phyloP scores from a whole-genome alignment of 2,329 filamentous ascomycete genomes.

The Geosmithia flava region DNA sequence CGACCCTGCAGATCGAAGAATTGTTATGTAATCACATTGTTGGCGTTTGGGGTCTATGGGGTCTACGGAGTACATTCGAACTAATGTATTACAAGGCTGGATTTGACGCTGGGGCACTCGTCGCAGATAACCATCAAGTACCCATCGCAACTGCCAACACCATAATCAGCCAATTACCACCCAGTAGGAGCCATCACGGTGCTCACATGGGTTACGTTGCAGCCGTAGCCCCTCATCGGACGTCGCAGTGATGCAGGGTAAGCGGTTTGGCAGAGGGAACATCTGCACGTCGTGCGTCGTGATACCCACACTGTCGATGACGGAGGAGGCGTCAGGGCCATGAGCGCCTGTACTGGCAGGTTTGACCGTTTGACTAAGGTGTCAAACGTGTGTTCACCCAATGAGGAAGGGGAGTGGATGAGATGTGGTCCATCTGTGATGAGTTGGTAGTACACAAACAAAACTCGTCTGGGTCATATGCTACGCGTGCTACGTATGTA shows the following conservation, averaged over 20 bases:
- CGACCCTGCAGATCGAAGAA: too few relatives aligned
- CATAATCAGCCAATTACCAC: too few relatives aligned
- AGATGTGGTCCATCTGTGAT: too few relatives aligned
- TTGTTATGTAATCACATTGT: too few relatives aligned
- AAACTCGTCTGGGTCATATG: background rate
- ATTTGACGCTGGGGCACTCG: too few relatives aligned
- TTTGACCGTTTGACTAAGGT: background rate
- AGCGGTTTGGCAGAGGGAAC: background rate
- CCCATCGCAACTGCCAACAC: too few relatives aligned
- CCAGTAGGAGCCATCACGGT: background rate
- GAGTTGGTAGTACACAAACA: background rate
- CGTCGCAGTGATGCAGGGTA: background rate
- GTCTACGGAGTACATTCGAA: too few relatives aligned
- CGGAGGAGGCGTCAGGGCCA: background rate
- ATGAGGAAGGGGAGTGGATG: background rate
- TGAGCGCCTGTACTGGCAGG: background rate
- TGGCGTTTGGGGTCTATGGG: too few relatives aligned
- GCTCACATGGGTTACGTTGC: background rate
- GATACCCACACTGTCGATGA: background rate
- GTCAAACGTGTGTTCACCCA: background rate
- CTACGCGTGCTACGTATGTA: background rate
- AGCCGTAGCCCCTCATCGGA: background rate
- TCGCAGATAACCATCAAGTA: too few relatives aligned
- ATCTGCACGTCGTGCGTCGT: background rate
- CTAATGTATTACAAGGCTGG: too few relatives aligned